Evolutionary conservation across 495 filamentous ascomycete species (phyloP), one percentile per base, ranked within the genome.

Genomic region (Talaromyces proteolyticus): DNA sequence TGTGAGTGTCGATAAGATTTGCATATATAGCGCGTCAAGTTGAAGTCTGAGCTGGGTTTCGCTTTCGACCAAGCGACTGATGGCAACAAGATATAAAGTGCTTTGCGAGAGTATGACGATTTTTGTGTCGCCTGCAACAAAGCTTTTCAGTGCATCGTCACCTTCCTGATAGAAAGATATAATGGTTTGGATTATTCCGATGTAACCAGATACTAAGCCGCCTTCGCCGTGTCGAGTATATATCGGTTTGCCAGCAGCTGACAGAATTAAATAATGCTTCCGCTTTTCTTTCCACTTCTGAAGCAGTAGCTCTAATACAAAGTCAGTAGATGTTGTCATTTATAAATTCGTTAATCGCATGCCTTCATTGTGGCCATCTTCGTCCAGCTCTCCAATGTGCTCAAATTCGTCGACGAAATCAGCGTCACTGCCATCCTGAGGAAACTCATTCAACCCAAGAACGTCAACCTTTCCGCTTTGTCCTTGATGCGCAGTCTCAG

Each of bases 221-320:
- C 94, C 79, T 53, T 95, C 89, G 20, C 94, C 94, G 63, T 99
- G 90, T 49, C 94, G 78, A 51, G 89, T 96, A 66, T 90, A 99
- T 34, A 99, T 92, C 4, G 94, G 94, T 62, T 99, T 99, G n/a
- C 94, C 94, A 24, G 94, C 93, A 10, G 89, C 89, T 2, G 94
- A 96, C 0, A 99, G 73, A 57, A 99, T 95, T 56, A 99, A 74
- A 61, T 93, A 99, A 65, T 99, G 93, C 63, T 99, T 99, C 53
- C 89, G 74, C 63, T 95, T 94, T 18, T 85, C 77, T 62, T 88
- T 89, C 88, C 88, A 95, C 51, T 81, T 73, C 20, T 74, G 64
- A 40, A 94, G 69, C 26, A 91, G 71, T 40, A 84, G 57, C 41
- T 88, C 86, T 78, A 71, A 16, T n/a, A 4, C 14, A 6, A 36